Conservation (phyloP, 2,329 filamentous ascomycete genomes). For the Neurospora crassa region DNA sequence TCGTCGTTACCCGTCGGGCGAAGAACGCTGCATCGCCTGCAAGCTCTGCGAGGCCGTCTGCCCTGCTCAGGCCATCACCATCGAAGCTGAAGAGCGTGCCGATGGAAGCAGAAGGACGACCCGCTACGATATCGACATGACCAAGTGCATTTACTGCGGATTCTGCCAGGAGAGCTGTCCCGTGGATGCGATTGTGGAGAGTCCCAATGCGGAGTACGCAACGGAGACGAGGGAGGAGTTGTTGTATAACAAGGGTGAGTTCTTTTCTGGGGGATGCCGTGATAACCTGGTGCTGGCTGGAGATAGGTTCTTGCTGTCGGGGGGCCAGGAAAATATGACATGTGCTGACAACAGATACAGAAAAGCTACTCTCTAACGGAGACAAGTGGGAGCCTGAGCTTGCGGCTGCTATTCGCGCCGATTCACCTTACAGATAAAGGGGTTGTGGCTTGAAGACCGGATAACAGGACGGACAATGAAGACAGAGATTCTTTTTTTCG, state of each 20-base stretch:
- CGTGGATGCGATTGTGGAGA: constrained; percentile 77
- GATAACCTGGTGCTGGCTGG: too few relatives aligned
- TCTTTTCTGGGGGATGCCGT: neutral
- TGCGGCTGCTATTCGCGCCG: constrained; percentile 81
- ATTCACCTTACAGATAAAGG: constrained; percentile 80
- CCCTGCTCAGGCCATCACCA: constrained; percentile 96
- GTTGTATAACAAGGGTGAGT: constrained; percentile 79
- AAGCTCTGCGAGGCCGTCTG: constrained; percentile 98
- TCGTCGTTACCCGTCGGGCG: constrained; percentile 89
- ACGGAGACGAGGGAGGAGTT: constrained; percentile 77
- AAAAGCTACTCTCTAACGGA: constrained; percentile 81
- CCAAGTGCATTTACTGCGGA: constrained; percentile 99
- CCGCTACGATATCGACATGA: constrained; percentile 99
- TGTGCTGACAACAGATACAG: constrained; percentile 28
- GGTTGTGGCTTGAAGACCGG: neutral
- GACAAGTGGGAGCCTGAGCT: constrained; percentile 98
- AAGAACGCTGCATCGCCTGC: constrained; percentile 99
- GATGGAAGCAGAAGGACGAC: constrained; percentile 93
- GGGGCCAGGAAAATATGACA: neutral
- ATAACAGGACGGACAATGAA: neutral
- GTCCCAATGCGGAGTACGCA: constrained; percentile 53
- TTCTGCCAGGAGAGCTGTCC: constrained; percentile 99
- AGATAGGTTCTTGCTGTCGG: too few relatives aligned
- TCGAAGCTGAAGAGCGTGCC: constrained; percentile 95
- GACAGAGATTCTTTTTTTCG: neutral